Conservation (phyloP, 805 yeast species). For the Saccharomycopsis synnaedendra region DNA sequence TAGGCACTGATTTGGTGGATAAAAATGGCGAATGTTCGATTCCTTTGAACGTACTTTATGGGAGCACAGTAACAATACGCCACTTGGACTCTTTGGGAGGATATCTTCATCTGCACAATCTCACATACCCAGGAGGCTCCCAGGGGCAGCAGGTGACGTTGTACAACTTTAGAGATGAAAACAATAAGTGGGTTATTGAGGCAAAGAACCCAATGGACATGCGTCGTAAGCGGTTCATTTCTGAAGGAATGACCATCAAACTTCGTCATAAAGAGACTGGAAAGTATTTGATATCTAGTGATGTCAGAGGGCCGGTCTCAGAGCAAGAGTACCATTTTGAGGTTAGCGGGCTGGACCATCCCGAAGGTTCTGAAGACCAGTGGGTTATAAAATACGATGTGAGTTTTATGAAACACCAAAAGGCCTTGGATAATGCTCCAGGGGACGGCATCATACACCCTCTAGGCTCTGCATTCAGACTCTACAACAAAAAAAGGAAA, state of each 20-base stretch:
- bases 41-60: slow-evolving; percentile 31
- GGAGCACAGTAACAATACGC: slow-evolving; percentile 27
- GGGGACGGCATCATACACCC: slow-evolving; percentile 30
- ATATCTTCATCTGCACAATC: slow-evolving; percentile 70
- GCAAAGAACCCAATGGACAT: slow-evolving; percentile 30
- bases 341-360: slow-evolving; percentile 62
- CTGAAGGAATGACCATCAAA: slow-evolving; percentile 46
- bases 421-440: slow-evolving; percentile 23
- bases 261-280: slow-evolving; percentile 64
- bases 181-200: slow-evolving; percentile 71
- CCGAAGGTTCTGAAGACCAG: slow-evolving; percentile 37
- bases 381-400: slow-evolving; percentile 44
- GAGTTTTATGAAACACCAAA: slow-evolving; percentile 24
- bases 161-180: slow-evolving; percentile 44
- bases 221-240: slow-evolving; percentile 25
- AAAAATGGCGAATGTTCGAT: slow-evolving; percentile 40
- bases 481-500: slow-evolving; percentile 52
- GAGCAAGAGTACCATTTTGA: slow-evolving; percentile 87
- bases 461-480: slow-evolving; percentile 56
- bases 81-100: slow-evolving; percentile 48
- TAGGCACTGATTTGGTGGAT: slow-evolving; percentile 18
- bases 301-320: slow-evolving; percentile 71
- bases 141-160: slow-evolving; percentile 73
- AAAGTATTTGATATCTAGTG: slow-evolving; percentile 53
- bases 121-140: slow-evolving; percentile 52